Evolutionary conservation across 1,284 basidiomycete genomes (phyloP), one percentile per base, ranked within the genome.

Genomic region (Vanrija pseudolonga): DNA sequence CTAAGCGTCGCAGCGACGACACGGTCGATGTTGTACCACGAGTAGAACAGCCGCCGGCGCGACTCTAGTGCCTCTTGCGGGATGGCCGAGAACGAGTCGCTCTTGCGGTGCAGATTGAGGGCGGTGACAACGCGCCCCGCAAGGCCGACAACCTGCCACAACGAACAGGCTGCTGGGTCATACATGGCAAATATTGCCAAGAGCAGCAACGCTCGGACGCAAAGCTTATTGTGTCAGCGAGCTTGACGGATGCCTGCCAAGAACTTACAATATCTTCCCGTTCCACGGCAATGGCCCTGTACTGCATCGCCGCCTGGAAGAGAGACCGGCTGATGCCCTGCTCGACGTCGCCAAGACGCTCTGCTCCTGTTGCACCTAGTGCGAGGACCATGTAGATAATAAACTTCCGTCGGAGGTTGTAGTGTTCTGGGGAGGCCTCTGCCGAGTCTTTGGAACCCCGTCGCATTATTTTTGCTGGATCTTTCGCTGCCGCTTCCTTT

Each of bases 11-110:
- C 49, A 9, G 68, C 62, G 7, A 71, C 59, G 14, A 64, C 36
- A 15, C 68, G 57, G 45, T 72, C 69, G 3, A 72, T 56, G 45
- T 65, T 69, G 61, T 64, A 72, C n/a, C 68, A 54, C 14, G 63
- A 58, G 45, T 61, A 67, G 59, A 68, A 72, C 12, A 68, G 47
- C 17, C 62, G 55, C n/a, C 60, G 61, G 11, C 69, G 55, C 39
- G 60, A 46, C 45, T 66, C 66, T 18, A 60, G 60, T 2, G 61
- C 41, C 11, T 57, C 51, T 1, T 55, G 26, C 8, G 59, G 44
- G 2, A 56, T 23, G 15, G 15, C 36, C 4, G 32, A 32, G 12
- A 32, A 32, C 3, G 59, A 44, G 38, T 65, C 64, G 9, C 66
- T 59, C 8, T 58, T 47, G n/a, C 65, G 59, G 48, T 72, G 67